Conservation (phyloP, 2,329 filamentous ascomycete genomes). For the Monilinia polystroma region DNA sequence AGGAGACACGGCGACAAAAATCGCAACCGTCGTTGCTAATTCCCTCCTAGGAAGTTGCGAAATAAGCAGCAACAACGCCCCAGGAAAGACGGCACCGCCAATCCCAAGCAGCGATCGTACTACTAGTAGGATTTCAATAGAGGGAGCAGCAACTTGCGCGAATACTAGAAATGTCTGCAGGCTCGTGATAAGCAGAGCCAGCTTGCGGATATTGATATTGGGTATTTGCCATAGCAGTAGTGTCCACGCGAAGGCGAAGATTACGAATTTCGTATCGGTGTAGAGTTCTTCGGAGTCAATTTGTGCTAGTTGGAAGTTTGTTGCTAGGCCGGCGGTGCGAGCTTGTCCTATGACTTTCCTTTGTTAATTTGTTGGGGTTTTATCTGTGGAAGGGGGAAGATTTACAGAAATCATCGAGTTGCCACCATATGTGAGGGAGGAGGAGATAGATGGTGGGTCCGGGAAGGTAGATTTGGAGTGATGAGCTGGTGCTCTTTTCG, state of each 20-base stretch:
- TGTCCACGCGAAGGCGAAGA: conserved; percentile 1
- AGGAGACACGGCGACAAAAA: no score
- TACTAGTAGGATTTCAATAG: no score
- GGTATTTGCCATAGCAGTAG: background rate
- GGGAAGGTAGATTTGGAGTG: background rate
- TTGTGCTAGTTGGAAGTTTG: background rate
- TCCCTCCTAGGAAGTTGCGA: no score
- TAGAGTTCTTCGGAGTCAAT: conserved; percentile 3
- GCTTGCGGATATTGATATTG: background rate
- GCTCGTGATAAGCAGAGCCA: background rate
- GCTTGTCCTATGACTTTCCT: background rate
- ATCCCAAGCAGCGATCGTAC: no score
- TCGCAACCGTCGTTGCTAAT: no score
- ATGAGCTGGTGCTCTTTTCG: background rate
- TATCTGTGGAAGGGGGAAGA: no score
- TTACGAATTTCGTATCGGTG: background rate
- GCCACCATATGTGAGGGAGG: background rate
- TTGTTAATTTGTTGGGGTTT: background rate
- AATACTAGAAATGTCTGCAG: background rate
- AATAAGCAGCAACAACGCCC: no score
- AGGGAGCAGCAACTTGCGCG: background rate
- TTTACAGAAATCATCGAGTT: background rate
- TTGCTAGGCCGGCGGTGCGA: background rate
- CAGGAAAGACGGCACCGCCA: no score
- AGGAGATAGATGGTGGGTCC: background rate